Evolutionary conservation across 805 yeast species (phyloP).

Genomic region (Candida lessepsii): DNA sequence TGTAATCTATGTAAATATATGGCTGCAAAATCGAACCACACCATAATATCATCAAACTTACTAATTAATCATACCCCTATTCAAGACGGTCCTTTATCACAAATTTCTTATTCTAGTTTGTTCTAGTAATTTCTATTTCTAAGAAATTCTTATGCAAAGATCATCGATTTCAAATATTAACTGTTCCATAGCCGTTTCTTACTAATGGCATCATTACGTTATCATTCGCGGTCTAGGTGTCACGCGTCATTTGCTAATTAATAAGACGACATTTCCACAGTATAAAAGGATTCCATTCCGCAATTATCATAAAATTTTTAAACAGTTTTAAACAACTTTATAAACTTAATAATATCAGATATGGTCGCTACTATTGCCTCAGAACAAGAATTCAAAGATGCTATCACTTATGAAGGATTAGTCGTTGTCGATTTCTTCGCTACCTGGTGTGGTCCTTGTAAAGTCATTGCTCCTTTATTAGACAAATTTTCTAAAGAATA

Average conservation of each 20-base stretch:
- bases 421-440: constrained; percentile 96
- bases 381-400: constrained; percentile 61
- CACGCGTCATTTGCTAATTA: constrained; percentile 9
- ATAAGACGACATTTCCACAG: neutral
- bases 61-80: no score
- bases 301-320: constrained; percentile 2
- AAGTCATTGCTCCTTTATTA: constrained; percentile 91
- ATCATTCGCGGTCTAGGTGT: constrained; percentile 6
- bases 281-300: constrained; percentile 1
- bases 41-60: neutral
- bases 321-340: no score
- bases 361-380: constrained; percentile 38
- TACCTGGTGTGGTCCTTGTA: constrained; percentile 99
- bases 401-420: constrained; percentile 61
- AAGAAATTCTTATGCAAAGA: neutral
- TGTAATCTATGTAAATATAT: neutral
- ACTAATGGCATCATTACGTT: constrained; percentile 4
- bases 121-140: neutral
- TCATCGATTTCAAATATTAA: neutral
- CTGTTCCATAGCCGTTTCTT: neutral
- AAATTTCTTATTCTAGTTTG: neutral
- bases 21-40: neutral
- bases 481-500: constrained; percentile 75
- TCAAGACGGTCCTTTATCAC: no score
- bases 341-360: no score